phyloP scores from a whole-genome alignment of 768 basidiomycete species.

The Amylocystis lapponica region DNA sequence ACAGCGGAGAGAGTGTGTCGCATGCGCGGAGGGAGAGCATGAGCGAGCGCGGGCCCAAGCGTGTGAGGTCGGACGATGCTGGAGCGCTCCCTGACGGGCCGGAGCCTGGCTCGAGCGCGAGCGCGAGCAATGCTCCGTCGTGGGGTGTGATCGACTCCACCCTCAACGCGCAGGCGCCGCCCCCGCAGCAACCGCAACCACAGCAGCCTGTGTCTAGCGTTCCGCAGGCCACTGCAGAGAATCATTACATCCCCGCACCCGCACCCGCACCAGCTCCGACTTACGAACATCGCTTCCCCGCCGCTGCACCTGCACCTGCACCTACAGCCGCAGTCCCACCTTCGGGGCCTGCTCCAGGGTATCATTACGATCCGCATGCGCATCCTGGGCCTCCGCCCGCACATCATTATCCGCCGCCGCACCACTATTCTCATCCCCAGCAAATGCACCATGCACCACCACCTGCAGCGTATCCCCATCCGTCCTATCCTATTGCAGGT shows the following conservation, averaged over 20 bases:
- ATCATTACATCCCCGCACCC: constrained; percentile 9
- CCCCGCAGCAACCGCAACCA: constrained; percentile 3
- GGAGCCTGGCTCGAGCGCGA: constrained; percentile 3
- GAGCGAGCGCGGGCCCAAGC: constrained; percentile 18
- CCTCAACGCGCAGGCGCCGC: constrained; percentile 18
- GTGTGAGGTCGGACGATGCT: constrained; percentile 21
- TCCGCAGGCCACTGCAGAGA: constrained; percentile 7
- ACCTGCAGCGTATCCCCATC: constrained; percentile 12
- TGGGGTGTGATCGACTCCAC: constrained; percentile 26
- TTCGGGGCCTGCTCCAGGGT: constrained; percentile 9
- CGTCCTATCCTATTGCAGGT: constrained; percentile 10
- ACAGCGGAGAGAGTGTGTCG: constrained; percentile 6
- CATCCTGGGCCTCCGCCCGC: constrained; percentile 15
- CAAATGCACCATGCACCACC: constrained; percentile 10
- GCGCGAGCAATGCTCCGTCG: constrained; percentile 1
- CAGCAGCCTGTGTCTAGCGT: no score
- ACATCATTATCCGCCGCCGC: constrained; percentile 24
- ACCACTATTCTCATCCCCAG: constrained; percentile 19
- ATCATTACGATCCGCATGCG: constrained; percentile 19
- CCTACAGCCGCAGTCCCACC: background rate
- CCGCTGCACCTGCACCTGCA: constrained; percentile 13
- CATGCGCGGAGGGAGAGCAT: constrained; percentile 12
- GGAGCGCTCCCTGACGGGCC: constrained; percentile 3
- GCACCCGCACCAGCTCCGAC: constrained; percentile 8
- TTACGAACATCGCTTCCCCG: constrained; percentile 18